Evolutionary conservation across 768 basidiomycete genomes (phyloP), one percentile per base, ranked within the genome.

Genomic region (Naganishia vishniacii): DNA sequence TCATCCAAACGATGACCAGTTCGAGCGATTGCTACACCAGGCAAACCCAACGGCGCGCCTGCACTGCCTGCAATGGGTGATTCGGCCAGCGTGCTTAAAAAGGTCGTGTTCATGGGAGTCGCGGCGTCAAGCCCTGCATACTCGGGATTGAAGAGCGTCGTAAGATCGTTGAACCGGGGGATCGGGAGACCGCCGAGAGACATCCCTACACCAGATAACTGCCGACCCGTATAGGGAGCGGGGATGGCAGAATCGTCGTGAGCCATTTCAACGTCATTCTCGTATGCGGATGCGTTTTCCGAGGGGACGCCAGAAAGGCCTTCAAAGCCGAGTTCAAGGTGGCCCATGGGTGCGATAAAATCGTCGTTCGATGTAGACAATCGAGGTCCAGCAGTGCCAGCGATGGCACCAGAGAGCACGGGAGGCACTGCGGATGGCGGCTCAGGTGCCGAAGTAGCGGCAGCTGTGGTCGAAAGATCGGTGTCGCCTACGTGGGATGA

Each of bases 41-140:
- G 53, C 11, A 26, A 34, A 23, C 29, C 29, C 53, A 56, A 8
- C 53, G 34, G 40, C 25, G 47, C 6, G 47, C 4, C 18, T 23
- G 11, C 25, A 12, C 23, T n/a, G 1, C 18, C 34, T 15, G 20
- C 34, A 20, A 56, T 5, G n/a, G 53, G 53, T 2, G 53, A 56
- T 23, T 76, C 76, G 32, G 74, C 76, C 2, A 79, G 68, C 0
- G 76, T 77, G 37, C 73, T 70, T 13, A 79, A 69, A 71, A 79
- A 78, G 23, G 73, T 76, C 20, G 73, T 72, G 67, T 79, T 79
- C 61, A 73, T 75, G 0, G 79, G 79, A 13, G 79, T 79, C 3
- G 74, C 70, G 4, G 73, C 73, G 18, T 70, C 67, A 2, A 68
- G 41, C 11, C 62, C 59, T 40, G 61, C 20, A 60, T 63, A 59